These are phyloP conservation scores for Jatropha curcas DNA, from an alignment of 345 rosid genomes.

Conservation along the genomic window DNA sequence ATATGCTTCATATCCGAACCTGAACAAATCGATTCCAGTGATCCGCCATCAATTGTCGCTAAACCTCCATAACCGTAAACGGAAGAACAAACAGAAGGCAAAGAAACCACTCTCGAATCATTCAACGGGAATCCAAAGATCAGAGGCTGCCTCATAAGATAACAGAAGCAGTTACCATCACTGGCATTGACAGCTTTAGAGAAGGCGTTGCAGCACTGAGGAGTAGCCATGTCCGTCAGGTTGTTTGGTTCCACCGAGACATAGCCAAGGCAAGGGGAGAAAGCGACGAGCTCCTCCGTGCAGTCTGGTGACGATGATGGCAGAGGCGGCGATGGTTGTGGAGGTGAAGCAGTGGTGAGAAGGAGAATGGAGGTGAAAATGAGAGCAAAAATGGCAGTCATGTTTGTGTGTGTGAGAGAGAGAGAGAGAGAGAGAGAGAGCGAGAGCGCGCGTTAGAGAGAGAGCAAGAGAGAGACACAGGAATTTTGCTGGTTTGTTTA, in stretches of 20 bases:
- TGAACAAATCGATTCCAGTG: conserved; percentile 56
- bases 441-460: neutral
- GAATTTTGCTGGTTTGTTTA: neutral
- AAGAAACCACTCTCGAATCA: conserved; percentile 50
- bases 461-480: neutral
- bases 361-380: conserved; percentile 20
- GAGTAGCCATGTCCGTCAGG: conserved; percentile 34
- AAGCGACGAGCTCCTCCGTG: conserved; percentile 53
- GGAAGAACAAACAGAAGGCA: conserved; percentile 50
- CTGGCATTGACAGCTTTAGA: conserved; percentile 37
- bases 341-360: conserved; percentile 11
- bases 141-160: conserved; percentile 58
- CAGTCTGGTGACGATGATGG: conserved; percentile 42
- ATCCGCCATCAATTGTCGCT: neutral
- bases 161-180: conserved; percentile 63
- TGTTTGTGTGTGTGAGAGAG: neutral
- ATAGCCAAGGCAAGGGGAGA: conserved; percentile 78
- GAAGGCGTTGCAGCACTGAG: conserved; percentile 66
- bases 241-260: conserved; percentile 67
- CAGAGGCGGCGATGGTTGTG: conserved; percentile 3
- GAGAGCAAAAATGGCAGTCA: neutral
- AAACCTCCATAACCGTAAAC: neutral
- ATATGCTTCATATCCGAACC: conserved; percentile 17
- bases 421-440: neutral
- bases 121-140: conserved; percentile 81